phyloP scores from a whole-genome alignment of 768 basidiomycete genomes.

The Chalciporus chontae region DNA sequence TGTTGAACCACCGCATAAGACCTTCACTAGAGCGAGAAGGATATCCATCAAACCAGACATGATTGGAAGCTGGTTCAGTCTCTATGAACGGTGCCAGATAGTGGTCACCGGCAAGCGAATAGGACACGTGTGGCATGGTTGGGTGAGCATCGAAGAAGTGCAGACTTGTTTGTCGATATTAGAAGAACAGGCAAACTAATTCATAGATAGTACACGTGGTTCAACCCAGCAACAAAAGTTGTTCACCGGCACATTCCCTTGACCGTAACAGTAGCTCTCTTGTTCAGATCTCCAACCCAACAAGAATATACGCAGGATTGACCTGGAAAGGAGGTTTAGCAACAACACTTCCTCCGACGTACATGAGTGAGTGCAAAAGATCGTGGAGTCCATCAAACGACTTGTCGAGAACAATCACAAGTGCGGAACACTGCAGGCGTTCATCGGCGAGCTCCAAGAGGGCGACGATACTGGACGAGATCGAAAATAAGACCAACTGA shows the following conservation, averaged over 20 bases:
- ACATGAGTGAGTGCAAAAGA: constrained; percentile 87
- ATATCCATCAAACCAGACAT: constrained; percentile 28
- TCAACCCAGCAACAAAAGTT: constrained; percentile 24
- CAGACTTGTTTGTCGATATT: not conserved
- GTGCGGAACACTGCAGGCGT: constrained; percentile 68
- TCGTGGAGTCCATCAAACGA: constrained; percentile 66
- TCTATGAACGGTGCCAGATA: not conserved
- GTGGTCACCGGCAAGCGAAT: not conserved
- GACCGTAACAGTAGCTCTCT: constrained; percentile 10
- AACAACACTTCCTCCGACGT: constrained; percentile 84
- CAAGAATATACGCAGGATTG: constrained; percentile 74
- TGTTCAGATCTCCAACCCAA: constrained; percentile 75
- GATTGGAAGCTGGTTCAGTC: not conserved
- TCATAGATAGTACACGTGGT: constrained; percentile 9
- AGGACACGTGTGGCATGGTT: too few relatives aligned
- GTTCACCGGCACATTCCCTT: constrained; percentile 25
- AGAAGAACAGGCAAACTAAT: not conserved
- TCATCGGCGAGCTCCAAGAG: constrained; percentile 88
- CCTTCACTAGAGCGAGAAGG: constrained; percentile 19
- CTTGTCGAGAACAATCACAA: constrained; percentile 79
- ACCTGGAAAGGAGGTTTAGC: constrained; percentile 76
- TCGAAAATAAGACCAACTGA: not conserved
- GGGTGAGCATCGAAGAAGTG: not conserved
- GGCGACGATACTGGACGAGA: constrained; percentile 65
- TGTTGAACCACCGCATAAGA: constrained; percentile 23